These are phyloP conservation scores for Haplosporangium gracile DNA, from an alignment of 192 early-diverging fungal species.

Conservation along the genomic window DNA sequence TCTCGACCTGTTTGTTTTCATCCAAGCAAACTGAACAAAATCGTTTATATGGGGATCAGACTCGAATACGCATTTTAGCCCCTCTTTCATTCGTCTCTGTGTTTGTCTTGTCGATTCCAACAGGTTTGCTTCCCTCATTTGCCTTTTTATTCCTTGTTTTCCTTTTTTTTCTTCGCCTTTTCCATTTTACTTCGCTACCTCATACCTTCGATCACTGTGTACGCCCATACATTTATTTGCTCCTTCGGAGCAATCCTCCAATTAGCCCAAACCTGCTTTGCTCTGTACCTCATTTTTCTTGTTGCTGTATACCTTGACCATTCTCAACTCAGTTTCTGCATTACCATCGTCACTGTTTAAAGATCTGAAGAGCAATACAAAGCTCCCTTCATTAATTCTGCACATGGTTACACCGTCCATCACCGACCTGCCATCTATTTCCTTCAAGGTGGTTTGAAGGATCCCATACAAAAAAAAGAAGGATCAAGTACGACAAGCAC, in stretches of 20 bases:
- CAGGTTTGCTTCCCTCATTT: neutral
- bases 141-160: neutral
- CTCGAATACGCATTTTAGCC: neutral
- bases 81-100: neutral
- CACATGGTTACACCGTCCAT: neutral
- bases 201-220: neutral
- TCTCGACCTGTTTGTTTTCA: neutral
- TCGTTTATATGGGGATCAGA: neutral
- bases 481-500: neutral
- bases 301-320: neutral
- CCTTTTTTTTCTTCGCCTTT: neutral
- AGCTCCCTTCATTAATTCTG: neutral
- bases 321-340: neutral
- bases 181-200: neutral
- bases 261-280: neutral
- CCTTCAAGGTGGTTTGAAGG: neutral
- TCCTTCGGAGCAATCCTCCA: neutral
- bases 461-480: neutral
- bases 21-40: neutral
- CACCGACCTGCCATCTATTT: neutral
- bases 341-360: neutral
- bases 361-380: neutral
- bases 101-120: neutral
- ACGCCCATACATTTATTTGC: neutral
- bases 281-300: neutral